These are phyloP conservation scores for Aspergillus awamori DNA, from an alignment of 2,329 filamentous ascomycete genomes.

Conservation along the genomic window DNA sequence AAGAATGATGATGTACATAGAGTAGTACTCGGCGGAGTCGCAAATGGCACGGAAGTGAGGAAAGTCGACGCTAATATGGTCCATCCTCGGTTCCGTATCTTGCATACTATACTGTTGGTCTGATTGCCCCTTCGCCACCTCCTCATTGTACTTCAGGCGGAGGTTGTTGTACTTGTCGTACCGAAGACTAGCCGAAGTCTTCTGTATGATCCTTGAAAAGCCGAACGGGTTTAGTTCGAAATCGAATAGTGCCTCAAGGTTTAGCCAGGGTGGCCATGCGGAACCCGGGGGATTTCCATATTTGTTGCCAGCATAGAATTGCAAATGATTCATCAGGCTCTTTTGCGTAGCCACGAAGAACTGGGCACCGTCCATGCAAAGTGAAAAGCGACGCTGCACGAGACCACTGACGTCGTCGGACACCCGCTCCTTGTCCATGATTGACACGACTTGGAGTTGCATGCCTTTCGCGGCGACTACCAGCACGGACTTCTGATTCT, in stretches of 20 bases:
- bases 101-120: slow-evolving; percentile 46
- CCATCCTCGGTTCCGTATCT: slow-evolving; percentile 74
- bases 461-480: slow-evolving; percentile 96
- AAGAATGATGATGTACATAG: slow-evolving; percentile 96
- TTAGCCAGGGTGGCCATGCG: slow-evolving; percentile 97
- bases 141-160: slow-evolving; percentile 94
- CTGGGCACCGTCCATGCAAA: slow-evolving; percentile 96
- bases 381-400: slow-evolving; percentile 88
- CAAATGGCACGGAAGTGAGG: slow-evolving; percentile 92
- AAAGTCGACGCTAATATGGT: slow-evolving; percentile 96
- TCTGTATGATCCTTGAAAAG: slow-evolving; percentile 96
- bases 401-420: slow-evolving; percentile 92
- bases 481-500: slow-evolving; percentile 95
- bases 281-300: slow-evolving; percentile 85
- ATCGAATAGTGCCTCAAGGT: slow-evolving; percentile 97
- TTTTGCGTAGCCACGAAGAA: slow-evolving; percentile 97
- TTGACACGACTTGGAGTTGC: slow-evolving; percentile 95
- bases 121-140: slow-evolving; percentile 70
- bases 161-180: slow-evolving; percentile 99
- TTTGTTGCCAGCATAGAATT: slow-evolving; percentile 90
- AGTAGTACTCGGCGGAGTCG: slow-evolving; percentile 96
- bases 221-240: slow-evolving; percentile 92
- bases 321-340: slow-evolving; percentile 82
- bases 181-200: slow-evolving; percentile 89
- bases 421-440: slow-evolving; percentile 94